Evolutionary conservation across 164 flowering plant genomes (phyloP), one percentile per base, ranked within the genome.

Genomic region (Malania oleifera): DNA sequence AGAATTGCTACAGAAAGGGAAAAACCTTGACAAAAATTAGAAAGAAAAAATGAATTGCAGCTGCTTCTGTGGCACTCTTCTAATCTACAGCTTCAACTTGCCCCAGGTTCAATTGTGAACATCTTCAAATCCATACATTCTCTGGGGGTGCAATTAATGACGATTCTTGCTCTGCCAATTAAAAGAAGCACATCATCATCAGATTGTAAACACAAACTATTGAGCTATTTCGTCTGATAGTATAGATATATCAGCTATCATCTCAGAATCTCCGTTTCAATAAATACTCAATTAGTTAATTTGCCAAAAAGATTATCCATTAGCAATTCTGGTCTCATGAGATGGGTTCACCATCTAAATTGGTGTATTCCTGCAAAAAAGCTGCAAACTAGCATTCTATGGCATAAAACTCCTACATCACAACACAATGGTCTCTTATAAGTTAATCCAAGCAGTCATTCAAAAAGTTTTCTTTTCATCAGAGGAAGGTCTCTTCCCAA

Each of bases 21-120:
- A 60, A 43, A 8, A 54, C 67, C 39, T 28, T 26, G 53, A 35
- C 19, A 38, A 41, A 31, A 34, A 34, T 7, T 12, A 34, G 11
- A 1, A 34, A 34, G 10, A 34, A 34, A 50, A 57, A 56, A 25
- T 6, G 53, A 51, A 46, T 49, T 57, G 64, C 64, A 40, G 61
- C 67, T 50, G 28, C 67, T 66, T 63, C 39, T 56, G 66, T 56
- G 8, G 18, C 59, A 37, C 35, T 40, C 52, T 27, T 31, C 34
- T 52, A 59, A 22, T 72, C 69, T 67, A 72, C 72, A 68, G 60
- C 60, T 39, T 57, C 37, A 28, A 52, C 26, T 17, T 28, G 27
- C 44, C 38, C 37, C 28, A 3, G 22, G 9, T 40, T 35, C 47
- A 22, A 26, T 45, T 29, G n/a, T 25, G 50, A 22, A 20, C 11